Evolutionary conservation across 2,329 filamentous ascomycete species (phyloP), one percentile per base, ranked within the genome.

Genomic region (Microsporum canis): DNA sequence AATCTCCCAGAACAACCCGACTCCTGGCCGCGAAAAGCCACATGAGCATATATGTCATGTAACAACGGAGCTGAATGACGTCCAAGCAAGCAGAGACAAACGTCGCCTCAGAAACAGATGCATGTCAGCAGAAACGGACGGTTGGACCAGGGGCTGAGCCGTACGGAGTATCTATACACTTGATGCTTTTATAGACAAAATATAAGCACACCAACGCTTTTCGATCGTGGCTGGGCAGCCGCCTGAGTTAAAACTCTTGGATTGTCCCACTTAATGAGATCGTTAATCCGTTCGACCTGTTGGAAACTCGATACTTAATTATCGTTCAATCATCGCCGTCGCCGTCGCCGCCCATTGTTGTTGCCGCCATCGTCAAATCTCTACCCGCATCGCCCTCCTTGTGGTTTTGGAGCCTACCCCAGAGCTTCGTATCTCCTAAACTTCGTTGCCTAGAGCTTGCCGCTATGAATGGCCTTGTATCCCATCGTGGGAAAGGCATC

Each of bases 191-290:
- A 51, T 17, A 23, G 45, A 34, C 47, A 53, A 31, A 34, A 53
- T 53, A 53, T 53, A 53, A 53, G 49, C 49, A 53, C 49, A 27
- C 12, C 49, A n/a, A n/a, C 27, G 29, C 29, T 53, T 53, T 27
- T 53, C 12, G 31, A 53, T 53, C 27, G 49, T 53, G 49, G 49
- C 49, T 53, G 49, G 49, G 49, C 49, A 47, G 49, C 49, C 49
- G 49, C 31, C 29, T 53, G 7, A 53, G 49, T 53, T 53, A 53
- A 53, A 53, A 53, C 49, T 53, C 49, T 53, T 53, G 49, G 12
- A 53, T 23, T 53, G 49, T 53, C 49, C 49, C 49, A 53, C 49
- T 53, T 53, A 31, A 33, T n/a, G 49, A 53, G 49, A 53, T 53
- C 49, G 49, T 53, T 53, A 33, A 53, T 53, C 33, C 49, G 49